A percentile compares a stretch with the other conserved stretches of the same genome.
Evolutionary conservation across 1,284 basidiomycete genomes (phyloP).

Genomic region (Cutaneotrichosporon dermatis): DNA sequence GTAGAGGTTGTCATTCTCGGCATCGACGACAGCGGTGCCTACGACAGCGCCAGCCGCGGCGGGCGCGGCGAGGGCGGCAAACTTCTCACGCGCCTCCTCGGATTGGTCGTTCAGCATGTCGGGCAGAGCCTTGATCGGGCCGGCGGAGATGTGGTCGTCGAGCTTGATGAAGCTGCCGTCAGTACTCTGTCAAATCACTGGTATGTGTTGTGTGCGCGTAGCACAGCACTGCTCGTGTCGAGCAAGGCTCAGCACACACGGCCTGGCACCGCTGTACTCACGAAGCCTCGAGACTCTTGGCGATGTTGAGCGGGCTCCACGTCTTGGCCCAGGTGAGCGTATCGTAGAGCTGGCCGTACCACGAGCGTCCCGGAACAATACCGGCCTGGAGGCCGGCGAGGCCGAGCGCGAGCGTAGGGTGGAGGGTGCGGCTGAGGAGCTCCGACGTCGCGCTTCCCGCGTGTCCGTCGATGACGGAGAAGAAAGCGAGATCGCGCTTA

Average conservation of each 20-base stretch:
- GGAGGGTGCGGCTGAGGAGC: slow-evolving; percentile 76
- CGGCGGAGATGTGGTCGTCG: slow-evolving; percentile 54
- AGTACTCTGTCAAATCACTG: neutral
- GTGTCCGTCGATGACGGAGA: slow-evolving; percentile 91
- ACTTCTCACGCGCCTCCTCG: slow-evolving; percentile 46
- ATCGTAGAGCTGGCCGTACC: slow-evolving; percentile 24
- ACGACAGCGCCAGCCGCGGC: slow-evolving; percentile 83
- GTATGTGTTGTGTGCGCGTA: too few species aligned
- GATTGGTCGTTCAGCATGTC: slow-evolving; percentile 41
- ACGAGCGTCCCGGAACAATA: slow-evolving; percentile 26
- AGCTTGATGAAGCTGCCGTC: slow-evolving; percentile 47
- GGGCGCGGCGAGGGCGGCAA: slow-evolving; percentile 64
- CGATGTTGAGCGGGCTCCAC: slow-evolving; percentile 34
- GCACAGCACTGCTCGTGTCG: too few species aligned
- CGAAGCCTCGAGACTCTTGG: slow-evolving; percentile 30
- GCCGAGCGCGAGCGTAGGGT: slow-evolving; percentile 79
- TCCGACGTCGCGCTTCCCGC: slow-evolving; percentile 77
- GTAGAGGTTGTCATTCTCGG: slow-evolving; percentile 71
- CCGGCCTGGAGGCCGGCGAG: slow-evolving; percentile 56
- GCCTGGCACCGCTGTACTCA: slow-evolving; percentile 17
- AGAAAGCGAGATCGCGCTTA: slow-evolving; percentile 69
- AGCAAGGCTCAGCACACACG: too few species aligned
- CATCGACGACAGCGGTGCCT: slow-evolving; percentile 77
- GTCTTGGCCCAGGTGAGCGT: slow-evolving; percentile 20
- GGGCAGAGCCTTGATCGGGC: slow-evolving; percentile 51